Percentiles rank a stretch among this genome's conserved stretches.
Conservation (phyloP, 176 grass and related monocot genomes). For the Thalia dealbata region DNA sequence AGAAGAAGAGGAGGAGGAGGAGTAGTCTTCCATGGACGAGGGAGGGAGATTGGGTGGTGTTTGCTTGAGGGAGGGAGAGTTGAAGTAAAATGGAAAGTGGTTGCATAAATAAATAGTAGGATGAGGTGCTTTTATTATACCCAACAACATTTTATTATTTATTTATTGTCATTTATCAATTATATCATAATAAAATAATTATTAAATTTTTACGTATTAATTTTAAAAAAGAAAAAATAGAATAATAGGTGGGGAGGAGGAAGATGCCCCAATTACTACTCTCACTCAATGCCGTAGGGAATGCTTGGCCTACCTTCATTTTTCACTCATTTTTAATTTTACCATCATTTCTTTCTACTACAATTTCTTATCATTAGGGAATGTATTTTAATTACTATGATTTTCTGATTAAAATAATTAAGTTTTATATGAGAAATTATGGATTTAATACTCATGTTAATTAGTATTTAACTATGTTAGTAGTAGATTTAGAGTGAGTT, state of each 20-base stretch:
- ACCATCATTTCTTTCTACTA: too few relatives aligned
- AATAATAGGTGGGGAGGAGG: too few relatives aligned
- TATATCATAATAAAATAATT: too few relatives aligned
- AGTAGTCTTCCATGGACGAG: neutral
- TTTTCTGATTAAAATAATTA: too few relatives aligned
- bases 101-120: slow-evolving; percentile 33
- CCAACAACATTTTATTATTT: neutral
- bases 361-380: too few relatives aligned
- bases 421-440: too few relatives aligned
- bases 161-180: neutral
- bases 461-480: too few relatives aligned
- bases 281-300: neutral
- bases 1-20: slow-evolving; percentile 27
- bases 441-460: too few relatives aligned
- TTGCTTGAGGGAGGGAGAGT: neutral
- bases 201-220: too few relatives aligned
- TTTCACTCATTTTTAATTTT: neutral
- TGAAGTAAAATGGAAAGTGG: neutral
- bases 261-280: neutral
- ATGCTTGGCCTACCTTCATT: neutral
- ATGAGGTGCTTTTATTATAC: slow-evolving; percentile 36
- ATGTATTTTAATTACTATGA: too few relatives aligned
- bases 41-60: neutral
- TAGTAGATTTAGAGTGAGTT: too few relatives aligned
- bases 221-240: too few relatives aligned